Base-by-base conservation (phyloP, 2,329 filamentous ascomycete species). In the Aaosphaeria arxii region DNA sequence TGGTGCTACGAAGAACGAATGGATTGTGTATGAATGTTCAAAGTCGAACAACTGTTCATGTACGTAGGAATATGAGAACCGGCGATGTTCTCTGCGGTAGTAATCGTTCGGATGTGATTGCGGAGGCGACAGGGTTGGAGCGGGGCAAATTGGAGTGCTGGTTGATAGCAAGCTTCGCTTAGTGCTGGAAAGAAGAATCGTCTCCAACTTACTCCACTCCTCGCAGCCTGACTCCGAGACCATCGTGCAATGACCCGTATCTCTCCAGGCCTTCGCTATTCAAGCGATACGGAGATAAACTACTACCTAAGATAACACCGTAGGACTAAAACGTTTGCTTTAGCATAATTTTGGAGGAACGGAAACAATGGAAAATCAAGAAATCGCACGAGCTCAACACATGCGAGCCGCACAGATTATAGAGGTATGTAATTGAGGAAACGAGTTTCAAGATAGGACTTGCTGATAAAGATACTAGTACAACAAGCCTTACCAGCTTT, bases 121-220 rank as follows among this genome's bases (percentile, higher is more conserved):
- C 17, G 17, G 17, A 24, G 17, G 3, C 17, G 17, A 24, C 17
- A 24, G 17, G 17, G 17, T 24, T 24, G 17, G 17, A 24, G 17
- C 17, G 17, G 17, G 17, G 17, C 17, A 24, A 24, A 24, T 24
- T 24, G 17, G 17, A 24, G 17, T 24, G 17, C 17, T 24, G 17
- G 17, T 24, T 24, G 17, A 24, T 24, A 24, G 17, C 17, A 24
- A 24, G 17, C 17, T 24, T 24, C 17, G 17, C 17, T 24, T 24
- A 24, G 17, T 24, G 17, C 17, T 24, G 17, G 17, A 24, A 24
- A 24, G 17, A 24, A 24, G 17, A 30, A 42, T 32, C 28, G n/a
- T 43, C 46, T 48, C 42, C 42, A 42, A 45, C 11, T 35, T 36
- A 48, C 46, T 33, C 46, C 46, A 42, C 44, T 31, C 35, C 17